Conservation (phyloP, 2,329 filamentous ascomycete species). For the Alternaria alternata region DNA sequence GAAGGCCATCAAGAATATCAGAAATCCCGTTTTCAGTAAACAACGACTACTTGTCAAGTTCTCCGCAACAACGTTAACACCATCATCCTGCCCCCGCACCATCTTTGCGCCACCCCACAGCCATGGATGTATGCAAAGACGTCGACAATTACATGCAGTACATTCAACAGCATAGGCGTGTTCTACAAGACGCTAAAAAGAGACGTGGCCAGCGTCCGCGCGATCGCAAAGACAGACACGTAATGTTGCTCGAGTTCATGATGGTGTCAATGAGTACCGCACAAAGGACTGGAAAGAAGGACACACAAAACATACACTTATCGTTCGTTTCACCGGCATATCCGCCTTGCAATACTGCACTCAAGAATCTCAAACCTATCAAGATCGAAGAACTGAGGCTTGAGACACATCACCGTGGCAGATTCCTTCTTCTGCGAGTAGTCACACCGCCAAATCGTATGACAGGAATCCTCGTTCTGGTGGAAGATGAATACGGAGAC, state of each 20-base stretch:
- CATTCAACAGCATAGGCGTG: conserved; percentile 9
- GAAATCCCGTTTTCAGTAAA: background rate
- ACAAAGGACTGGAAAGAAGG: background rate
- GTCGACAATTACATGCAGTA: background rate
- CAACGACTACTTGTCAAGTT: background rate
- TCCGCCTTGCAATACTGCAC: conserved; percentile 22
- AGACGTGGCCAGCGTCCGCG: conserved; percentile 19
- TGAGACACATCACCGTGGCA: conserved; percentile 54
- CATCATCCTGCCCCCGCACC: background rate
- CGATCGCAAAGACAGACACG: conserved; percentile 21
- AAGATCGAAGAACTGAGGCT: conserved; percentile 45
- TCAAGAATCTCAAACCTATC: conserved; percentile 23
- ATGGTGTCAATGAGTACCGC: conserved; percentile 4
- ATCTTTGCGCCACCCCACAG: background rate
- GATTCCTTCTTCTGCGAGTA: conserved; percentile 45
- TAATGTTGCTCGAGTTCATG: conserved; percentile 19
- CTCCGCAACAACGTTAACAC: background rate
- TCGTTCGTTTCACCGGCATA: conserved; percentile 33
- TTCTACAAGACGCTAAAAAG: conserved; percentile 17
- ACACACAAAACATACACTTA: conserved; percentile 5
- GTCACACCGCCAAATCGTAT: conserved; percentile 32
- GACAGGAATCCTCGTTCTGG: conserved; percentile 17
- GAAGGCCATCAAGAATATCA: background rate
- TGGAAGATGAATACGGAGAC: conserved; percentile 18
- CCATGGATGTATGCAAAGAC: conserved; percentile 6